Conservation (phyloP, 768 basidiomycete species). For the Pisolithus marmoratus region DNA sequence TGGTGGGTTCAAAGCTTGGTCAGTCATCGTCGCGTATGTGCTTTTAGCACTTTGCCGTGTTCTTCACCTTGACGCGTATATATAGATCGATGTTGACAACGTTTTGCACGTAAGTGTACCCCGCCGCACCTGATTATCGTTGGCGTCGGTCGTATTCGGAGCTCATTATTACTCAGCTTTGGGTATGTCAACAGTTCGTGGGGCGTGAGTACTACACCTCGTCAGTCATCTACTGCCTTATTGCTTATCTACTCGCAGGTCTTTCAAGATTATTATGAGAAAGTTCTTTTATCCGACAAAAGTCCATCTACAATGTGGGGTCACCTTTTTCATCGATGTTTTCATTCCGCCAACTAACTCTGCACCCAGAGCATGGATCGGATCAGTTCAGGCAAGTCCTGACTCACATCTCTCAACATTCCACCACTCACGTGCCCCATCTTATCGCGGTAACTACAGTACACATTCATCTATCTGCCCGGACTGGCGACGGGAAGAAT, state of each 20-base stretch:
- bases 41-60: not conserved
- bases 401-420: not conserved
- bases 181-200: conserved; percentile 64
- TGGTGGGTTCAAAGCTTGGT: conserved; percentile 28
- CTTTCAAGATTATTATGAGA: conserved; percentile 70
- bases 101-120: conserved; percentile 34
- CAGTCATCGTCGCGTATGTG: conserved; percentile 24
- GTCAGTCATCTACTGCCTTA: not conserved
- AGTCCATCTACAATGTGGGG: conserved; percentile 60
- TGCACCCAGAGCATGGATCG: conserved; percentile 65
- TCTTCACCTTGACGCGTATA: not conserved
- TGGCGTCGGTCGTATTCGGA: not conserved
- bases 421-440: not conserved
- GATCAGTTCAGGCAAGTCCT: conserved; percentile 56
- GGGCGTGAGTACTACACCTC: conserved; percentile 47
- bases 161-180: conserved; percentile 32
- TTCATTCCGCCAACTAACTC: not conserved
- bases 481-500: conserved; percentile 60
- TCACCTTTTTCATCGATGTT: not conserved
- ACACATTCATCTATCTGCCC: conserved; percentile 53
- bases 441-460: conserved; percentile 36
- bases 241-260: conserved; percentile 34
- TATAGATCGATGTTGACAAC: conserved; percentile 20
- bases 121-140: not conserved
- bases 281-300: conserved; percentile 40